Conservation (phyloP, 73 alveolate genomes). For the Tetrahymena elliotti region DNA sequence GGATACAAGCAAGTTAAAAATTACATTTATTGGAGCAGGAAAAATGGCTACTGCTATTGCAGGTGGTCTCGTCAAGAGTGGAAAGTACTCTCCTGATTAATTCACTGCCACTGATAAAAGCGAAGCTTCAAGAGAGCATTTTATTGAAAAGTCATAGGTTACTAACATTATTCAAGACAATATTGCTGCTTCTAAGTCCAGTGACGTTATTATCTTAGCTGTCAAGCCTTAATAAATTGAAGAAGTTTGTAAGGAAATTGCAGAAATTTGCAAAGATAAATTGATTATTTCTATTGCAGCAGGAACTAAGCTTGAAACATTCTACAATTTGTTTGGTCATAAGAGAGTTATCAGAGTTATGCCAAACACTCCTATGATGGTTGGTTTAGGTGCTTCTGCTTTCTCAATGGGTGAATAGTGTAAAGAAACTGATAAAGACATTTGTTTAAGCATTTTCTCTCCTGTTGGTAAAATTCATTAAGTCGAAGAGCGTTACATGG, state of each 20-base stretch:
- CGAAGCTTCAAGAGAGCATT: not conserved
- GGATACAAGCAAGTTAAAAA: not conserved
- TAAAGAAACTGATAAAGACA: not conserved
- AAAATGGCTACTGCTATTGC: not conserved
- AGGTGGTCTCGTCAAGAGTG: not conserved
- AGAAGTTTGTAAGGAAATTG: not conserved
- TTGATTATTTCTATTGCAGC: not conserved
- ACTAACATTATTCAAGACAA: not conserved
- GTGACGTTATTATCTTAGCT: not conserved
- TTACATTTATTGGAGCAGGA: not conserved
- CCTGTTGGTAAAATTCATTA: not conserved
- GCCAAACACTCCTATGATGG: constrained; percentile 55
- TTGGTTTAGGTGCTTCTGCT: constrained; percentile 48
- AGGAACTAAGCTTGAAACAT: not conserved
- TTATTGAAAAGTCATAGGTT: not conserved
- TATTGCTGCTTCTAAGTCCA: not conserved
- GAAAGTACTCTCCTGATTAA: not conserved
- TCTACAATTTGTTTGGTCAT: not conserved
- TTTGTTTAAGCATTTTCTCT: not conserved
- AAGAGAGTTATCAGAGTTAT: constrained; percentile 24
- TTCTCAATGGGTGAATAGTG: not conserved
- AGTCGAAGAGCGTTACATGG: not conserved
- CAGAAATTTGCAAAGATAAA: not conserved
- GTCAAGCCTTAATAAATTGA: not conserved
- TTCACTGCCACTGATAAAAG: not conserved